These are phyloP conservation scores for Myxozyma mucilagina DNA, from an alignment of 805 yeast species.

Conservation along the genomic window DNA sequence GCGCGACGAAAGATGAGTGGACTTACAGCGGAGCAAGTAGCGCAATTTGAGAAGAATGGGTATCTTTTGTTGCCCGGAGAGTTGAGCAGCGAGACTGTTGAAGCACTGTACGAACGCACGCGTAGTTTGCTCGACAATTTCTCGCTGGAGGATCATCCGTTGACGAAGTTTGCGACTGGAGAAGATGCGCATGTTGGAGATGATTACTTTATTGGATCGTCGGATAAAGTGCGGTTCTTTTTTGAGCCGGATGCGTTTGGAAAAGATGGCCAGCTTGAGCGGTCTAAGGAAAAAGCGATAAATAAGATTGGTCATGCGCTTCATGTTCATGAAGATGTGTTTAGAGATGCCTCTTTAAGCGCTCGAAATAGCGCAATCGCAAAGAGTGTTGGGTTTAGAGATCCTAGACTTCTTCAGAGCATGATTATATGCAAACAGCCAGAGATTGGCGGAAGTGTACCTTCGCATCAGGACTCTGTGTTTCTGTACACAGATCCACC, in stretches of 20 bases:
- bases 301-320: constrained; percentile 81
- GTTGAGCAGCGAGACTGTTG: constrained; percentile 47
- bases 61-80: constrained; percentile 61
- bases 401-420: constrained; percentile 73
- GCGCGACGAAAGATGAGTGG: constrained; percentile 30
- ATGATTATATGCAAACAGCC: constrained; percentile 83
- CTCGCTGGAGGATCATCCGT: constrained; percentile 60
- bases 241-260: constrained; percentile 72
- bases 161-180: constrained; percentile 66
- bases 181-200: constrained; percentile 66
- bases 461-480: constrained; percentile 74
- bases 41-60: constrained; percentile 54
- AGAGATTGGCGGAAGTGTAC: constrained; percentile 68
- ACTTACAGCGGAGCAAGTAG: constrained; percentile 53
- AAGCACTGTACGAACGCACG: constrained; percentile 47
- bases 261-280: constrained; percentile 50
- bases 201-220: constrained; percentile 64
- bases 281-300: constrained; percentile 57
- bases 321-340: constrained; percentile 57
- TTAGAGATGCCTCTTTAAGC: constrained; percentile 53
- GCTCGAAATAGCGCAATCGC: constrained; percentile 55
- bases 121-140: constrained; percentile 49
- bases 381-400: constrained; percentile 52
- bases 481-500: constrained; percentile 72
- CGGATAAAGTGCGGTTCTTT: constrained; percentile 68